These are phyloP conservation scores for Haberlea rhodopensis DNA, from an alignment of 257 asterid species.

Conservation along the genomic window DNA sequence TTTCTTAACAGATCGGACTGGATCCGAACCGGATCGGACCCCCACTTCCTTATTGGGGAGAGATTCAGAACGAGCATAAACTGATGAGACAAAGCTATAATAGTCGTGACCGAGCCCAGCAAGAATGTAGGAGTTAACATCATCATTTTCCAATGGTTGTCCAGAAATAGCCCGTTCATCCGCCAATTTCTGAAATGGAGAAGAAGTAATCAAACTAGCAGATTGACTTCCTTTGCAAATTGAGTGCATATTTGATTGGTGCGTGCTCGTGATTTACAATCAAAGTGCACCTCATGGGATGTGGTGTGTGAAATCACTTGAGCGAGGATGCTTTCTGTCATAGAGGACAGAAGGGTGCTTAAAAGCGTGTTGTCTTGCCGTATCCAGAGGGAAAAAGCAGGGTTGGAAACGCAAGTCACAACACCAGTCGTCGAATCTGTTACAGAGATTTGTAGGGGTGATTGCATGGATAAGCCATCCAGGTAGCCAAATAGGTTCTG, in stretches of 20 bases:
- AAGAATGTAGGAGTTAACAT: background rate
- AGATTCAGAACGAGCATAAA: background rate
- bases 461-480: too few relatives aligned
- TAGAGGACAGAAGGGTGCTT: too few relatives aligned
- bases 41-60: too few relatives aligned
- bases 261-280: background rate
- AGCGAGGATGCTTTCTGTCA: background rate
- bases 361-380: too few relatives aligned
- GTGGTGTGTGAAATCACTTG: too few relatives aligned
- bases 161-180: background rate
- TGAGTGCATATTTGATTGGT: conserved; percentile 1
- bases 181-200: background rate
- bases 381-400: too few relatives aligned
- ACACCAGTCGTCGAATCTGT: too few relatives aligned
- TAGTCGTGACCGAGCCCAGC: background rate
- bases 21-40: too few relatives aligned
- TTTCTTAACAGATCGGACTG: too few relatives aligned
- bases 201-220: background rate
- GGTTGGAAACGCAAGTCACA: too few relatives aligned
- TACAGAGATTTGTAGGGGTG: too few relatives aligned
- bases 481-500: too few relatives aligned
- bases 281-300: background rate
- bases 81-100: background rate
- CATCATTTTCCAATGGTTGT: background rate
- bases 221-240: background rate